These are phyloP conservation scores for Aureobasidium sp. DNA, from an alignment of 2,329 filamentous ascomycete species.

Conservation along the genomic window DNA sequence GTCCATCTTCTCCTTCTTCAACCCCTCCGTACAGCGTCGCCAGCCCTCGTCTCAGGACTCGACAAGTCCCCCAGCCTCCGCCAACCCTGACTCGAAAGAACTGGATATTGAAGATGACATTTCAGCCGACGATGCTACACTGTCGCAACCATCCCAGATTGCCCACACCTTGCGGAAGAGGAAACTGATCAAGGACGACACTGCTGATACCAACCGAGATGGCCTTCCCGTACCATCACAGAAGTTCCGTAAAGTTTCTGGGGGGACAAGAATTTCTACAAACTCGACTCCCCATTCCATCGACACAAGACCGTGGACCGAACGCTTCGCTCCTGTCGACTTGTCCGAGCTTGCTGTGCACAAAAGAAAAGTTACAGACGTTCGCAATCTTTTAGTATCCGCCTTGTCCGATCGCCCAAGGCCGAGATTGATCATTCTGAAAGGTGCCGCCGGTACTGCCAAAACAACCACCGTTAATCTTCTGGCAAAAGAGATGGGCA, in stretches of 20 bases:
- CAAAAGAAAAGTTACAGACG: constrained; percentile 86
- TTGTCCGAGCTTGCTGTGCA: constrained; percentile 86
- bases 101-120: constrained; percentile 26
- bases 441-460: constrained; percentile 81
- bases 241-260: constrained; percentile 35
- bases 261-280: constrained; percentile 25
- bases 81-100: constrained; percentile 16
- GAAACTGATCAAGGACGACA: constrained; percentile 18
- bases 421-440: constrained; percentile 73
- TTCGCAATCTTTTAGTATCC: constrained; percentile 71
- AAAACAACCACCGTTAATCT: constrained; percentile 83
- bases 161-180: constrained; percentile 27
- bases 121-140: constrained; percentile 20
- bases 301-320: constrained; percentile 73
- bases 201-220: background rate
- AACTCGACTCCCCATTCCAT: constrained; percentile 26
- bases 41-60: constrained; percentile 26
- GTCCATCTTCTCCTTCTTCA: constrained; percentile 42
- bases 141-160: constrained; percentile 25
- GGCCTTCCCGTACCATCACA: constrained; percentile 24
- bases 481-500: constrained; percentile 66
- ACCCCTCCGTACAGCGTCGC: constrained; percentile 32
- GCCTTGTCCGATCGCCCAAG: constrained; percentile 38
- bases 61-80: constrained; percentile 32
- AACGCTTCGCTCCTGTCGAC: constrained; percentile 66